A percentile compares a stretch with the other conserved stretches of the same genome.
Conservation (phyloP, 1,284 basidiomycete genomes). For the Malassezia sp. region DNA sequence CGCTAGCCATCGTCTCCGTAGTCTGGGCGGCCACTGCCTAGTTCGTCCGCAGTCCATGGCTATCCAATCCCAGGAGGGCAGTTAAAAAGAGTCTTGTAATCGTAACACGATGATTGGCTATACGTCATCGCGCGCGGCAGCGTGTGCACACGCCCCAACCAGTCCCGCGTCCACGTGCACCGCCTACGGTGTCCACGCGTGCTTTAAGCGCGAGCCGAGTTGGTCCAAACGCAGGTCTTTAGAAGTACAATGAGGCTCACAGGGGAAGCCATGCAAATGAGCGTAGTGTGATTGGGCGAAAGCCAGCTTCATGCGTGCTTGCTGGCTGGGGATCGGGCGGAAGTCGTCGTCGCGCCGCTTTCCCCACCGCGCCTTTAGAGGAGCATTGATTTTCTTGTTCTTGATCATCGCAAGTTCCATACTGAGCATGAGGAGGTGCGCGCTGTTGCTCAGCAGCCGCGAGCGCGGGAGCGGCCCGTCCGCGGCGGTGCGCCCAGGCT, state of each 20-base stretch:
- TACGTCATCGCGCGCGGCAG: no score
- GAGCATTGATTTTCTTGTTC: conserved; percentile 40
- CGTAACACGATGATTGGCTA: neutral
- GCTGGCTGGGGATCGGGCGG: conserved; percentile 2
- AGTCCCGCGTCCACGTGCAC: no score
- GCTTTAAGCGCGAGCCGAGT: neutral
- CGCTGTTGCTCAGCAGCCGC: conserved; percentile 35
- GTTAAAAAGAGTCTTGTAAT: no score
- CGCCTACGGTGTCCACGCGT: neutral
- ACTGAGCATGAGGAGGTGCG: conserved; percentile 42
- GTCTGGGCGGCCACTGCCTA: no score
- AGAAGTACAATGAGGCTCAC: neutral
- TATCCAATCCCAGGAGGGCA: no score
- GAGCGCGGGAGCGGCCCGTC: conserved; percentile 20
- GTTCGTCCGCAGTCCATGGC: no score
- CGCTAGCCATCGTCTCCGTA: no score
- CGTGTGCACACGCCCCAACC: no score
- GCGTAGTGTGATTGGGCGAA: neutral
- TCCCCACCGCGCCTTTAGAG: conserved; percentile 41
- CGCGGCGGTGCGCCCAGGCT: no score
- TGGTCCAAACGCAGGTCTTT: neutral
- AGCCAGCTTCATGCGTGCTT: neutral
- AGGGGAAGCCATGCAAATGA: neutral
- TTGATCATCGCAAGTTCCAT: conserved; percentile 45
- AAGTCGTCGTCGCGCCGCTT: conserved; percentile 34